phyloP scores from a whole-genome alignment of 345 rosid genomes.

The Durio zibethinus region DNA sequence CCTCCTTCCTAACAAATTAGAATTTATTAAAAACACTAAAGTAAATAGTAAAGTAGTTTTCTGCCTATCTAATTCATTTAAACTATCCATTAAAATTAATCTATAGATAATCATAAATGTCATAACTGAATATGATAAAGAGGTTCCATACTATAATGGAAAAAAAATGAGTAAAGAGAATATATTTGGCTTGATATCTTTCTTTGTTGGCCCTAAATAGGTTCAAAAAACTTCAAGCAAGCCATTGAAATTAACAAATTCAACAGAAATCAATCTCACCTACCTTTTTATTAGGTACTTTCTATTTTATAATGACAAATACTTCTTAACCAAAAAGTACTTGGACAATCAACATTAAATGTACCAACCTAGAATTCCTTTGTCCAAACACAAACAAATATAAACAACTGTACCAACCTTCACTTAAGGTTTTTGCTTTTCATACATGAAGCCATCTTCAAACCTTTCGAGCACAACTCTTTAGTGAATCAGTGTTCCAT shows the following conservation, averaged over 20 bases:
- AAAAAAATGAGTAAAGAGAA: background rate
- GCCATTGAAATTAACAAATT: background rate
- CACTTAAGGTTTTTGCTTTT: background rate
- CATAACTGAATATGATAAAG: background rate
- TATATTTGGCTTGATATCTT: background rate
- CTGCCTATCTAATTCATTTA: background rate
- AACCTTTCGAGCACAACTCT: background rate
- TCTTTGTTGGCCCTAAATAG: background rate
- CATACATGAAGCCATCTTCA: background rate
- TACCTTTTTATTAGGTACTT: background rate
- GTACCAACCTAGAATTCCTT: background rate
- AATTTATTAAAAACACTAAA: conserved; percentile 24
- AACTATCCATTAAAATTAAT: background rate
- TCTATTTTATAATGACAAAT: background rate
- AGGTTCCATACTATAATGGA: background rate
- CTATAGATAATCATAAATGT: background rate
- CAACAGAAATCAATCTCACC: background rate
- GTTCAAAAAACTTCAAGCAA: background rate
- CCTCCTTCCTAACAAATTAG: conserved; percentile 57
- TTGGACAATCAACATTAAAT: background rate
- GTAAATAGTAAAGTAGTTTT: background rate
- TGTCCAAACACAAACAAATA: background rate
- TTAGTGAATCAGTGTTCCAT: background rate
- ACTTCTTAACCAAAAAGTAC: background rate
- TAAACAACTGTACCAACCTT: background rate